phyloP scores from a whole-genome alignment of 192 early-diverging fungal species.

The Dissophora globulifera region DNA sequence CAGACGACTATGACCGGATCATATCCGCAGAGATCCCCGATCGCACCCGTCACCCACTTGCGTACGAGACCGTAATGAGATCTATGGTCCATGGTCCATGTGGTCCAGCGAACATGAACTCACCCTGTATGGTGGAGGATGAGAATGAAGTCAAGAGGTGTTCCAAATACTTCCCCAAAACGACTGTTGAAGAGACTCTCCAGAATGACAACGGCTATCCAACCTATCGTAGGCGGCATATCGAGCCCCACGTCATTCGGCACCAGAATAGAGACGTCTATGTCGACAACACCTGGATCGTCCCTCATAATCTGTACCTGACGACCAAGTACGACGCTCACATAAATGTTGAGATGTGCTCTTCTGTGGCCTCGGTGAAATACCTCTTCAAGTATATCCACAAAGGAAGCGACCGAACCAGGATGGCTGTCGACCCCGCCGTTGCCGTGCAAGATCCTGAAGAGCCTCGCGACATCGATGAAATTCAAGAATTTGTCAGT shows the following conservation, averaged over 20 bases:
- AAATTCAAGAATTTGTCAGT: no score
- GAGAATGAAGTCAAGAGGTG: background rate
- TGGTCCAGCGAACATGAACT: background rate
- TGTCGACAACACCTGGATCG: background rate
- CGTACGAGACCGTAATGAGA: conserved; percentile 16
- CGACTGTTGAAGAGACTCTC: background rate
- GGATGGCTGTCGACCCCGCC: no score
- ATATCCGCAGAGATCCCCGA: conserved; percentile 33
- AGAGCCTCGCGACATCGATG: no score
- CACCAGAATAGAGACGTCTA: no score
- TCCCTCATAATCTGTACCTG: conserved; percentile 31
- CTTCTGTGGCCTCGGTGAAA: conserved; percentile 4
- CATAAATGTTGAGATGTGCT: conserved; percentile 44
- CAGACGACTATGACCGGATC: background rate
- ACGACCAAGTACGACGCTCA: conserved; percentile 37
- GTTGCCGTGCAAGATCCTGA: no score
- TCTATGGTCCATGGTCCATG: conserved; percentile 40
- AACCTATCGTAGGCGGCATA: background rate
- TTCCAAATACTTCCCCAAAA: background rate
- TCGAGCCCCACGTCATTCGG: no score
- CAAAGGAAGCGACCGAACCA: conserved; percentile 2
- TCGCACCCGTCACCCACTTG: background rate
- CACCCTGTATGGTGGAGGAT: background rate
- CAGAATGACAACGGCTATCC: background rate
- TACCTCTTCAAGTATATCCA: conserved; percentile 18